Conservation (phyloP, 345 rosid genomes). For the Heritiera littoralis region DNA sequence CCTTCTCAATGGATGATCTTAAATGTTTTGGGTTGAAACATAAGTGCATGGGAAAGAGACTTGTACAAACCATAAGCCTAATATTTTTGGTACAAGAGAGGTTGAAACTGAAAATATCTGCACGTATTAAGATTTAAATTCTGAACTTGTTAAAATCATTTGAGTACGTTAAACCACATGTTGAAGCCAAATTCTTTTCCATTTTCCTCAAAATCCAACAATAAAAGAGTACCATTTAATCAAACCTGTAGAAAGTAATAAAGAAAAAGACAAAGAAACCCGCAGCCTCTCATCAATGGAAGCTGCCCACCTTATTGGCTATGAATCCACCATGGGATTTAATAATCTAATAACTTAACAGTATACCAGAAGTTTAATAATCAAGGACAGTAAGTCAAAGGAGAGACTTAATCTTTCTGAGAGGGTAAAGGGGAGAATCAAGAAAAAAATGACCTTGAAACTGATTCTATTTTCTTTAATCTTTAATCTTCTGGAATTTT, state of each 20-base stretch:
- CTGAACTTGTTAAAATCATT: too few relatives aligned
- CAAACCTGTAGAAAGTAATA: too few relatives aligned
- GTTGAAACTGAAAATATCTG: too few relatives aligned
- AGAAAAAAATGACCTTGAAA: neutral
- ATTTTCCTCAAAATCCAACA: neutral
- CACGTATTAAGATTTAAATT: too few relatives aligned
- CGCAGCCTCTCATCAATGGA: neutral
- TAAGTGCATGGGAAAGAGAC: neutral
- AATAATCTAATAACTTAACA: neutral
- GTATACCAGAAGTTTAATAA: neutral
- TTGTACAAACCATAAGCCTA: neutral
- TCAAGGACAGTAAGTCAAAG: neutral
- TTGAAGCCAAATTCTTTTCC: neutral
- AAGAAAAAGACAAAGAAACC: neutral
- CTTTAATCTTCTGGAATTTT: conserved; percentile 29
- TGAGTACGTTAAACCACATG: too few relatives aligned
- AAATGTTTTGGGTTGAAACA: too few relatives aligned
- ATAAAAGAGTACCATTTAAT: neutral
- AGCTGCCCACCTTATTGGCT: neutral
- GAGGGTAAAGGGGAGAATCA: neutral
- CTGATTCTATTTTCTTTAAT: neutral
- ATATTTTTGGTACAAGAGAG: neutral
- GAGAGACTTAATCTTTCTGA: neutral
- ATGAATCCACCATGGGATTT: conserved; percentile 14
- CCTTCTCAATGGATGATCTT: too few relatives aligned